Conservation (phyloP, 2,329 filamentous ascomycete species). For the Penicillium concentricum region DNA sequence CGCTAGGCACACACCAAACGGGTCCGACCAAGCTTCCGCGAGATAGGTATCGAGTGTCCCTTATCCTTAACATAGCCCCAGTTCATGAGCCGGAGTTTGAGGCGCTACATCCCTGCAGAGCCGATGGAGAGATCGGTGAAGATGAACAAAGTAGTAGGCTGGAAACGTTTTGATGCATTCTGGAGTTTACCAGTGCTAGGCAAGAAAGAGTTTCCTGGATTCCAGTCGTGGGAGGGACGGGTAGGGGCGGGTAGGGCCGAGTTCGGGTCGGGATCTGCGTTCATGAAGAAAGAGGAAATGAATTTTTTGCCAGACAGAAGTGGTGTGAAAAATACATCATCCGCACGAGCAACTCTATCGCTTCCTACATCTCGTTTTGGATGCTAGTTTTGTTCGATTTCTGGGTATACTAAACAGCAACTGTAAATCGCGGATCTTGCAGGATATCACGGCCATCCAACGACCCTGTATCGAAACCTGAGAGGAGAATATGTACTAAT, state of each 20-base stretch:
- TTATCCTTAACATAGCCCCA: slow-evolving; percentile 35
- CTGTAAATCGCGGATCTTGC: slow-evolving; percentile 40
- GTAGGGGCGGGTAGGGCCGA: slow-evolving; percentile 40
- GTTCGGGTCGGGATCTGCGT: slow-evolving; percentile 44
- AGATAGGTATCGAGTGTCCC: slow-evolving; percentile 38
- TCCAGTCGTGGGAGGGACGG: slow-evolving; percentile 30
- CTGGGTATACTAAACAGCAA: slow-evolving; percentile 46
- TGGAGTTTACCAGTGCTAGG: too few relatives aligned
- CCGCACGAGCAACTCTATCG: slow-evolving; percentile 18
- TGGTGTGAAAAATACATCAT: slow-evolving; percentile 25
- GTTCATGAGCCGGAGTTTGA: slow-evolving; percentile 49
- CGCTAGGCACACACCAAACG: slow-evolving; percentile 43
- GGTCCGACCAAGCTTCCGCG: slow-evolving; percentile 40
- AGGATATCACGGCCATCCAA: slow-evolving; percentile 39
- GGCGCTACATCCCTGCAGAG: slow-evolving; percentile 43
- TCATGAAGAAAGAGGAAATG: slow-evolving; percentile 44
- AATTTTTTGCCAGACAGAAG: slow-evolving; percentile 40
- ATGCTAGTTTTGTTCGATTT: slow-evolving; percentile 4
- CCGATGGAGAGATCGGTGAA: slow-evolving; percentile 50
- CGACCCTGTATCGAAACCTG: slow-evolving; percentile 42
- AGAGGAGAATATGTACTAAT: slow-evolving; percentile 48
- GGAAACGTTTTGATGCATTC: slow-evolving; percentile 16
- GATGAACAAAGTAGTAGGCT: slow-evolving; percentile 47
- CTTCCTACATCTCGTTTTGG: slow-evolving; percentile 3
- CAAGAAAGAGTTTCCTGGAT: slow-evolving; percentile 12